Evolutionary conservation across 495 filamentous ascomycete genomes (phyloP).

Genomic region (Xylaria bambusicola): DNA sequence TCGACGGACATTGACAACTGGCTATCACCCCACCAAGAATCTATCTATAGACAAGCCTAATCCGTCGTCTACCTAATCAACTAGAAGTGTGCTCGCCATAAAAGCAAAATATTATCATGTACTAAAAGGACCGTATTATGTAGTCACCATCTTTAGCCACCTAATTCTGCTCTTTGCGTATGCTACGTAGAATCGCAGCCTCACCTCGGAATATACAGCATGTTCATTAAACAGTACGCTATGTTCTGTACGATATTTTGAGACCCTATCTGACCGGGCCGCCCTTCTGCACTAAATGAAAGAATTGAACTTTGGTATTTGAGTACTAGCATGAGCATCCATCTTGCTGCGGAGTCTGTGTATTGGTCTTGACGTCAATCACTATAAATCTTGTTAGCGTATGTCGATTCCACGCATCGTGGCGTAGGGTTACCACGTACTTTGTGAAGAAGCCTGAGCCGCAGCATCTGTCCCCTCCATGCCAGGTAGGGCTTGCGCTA

Average conservation of each 20-base stretch:
- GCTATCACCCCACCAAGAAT: no score
- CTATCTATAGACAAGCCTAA: no score
- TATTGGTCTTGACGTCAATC: slow-evolving; percentile 94
- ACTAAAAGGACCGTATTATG: slow-evolving; percentile 30
- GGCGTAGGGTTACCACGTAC: slow-evolving; percentile 39
- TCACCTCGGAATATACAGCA: slow-evolving; percentile 34
- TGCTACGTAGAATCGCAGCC: neutral
- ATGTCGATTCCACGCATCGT: slow-evolving; percentile 8
- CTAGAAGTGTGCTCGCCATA: slow-evolving; percentile 11
- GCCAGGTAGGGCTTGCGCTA: slow-evolving; percentile 94
- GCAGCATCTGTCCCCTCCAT: slow-evolving; percentile 86
- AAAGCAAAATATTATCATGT: slow-evolving; percentile 32
- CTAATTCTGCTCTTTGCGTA: slow-evolving; percentile 21
- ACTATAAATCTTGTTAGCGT: slow-evolving; percentile 52
- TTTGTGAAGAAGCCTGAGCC: slow-evolving; percentile 64
- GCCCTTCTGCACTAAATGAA: slow-evolving; percentile 4
- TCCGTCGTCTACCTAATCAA: no score
- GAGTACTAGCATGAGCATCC: slow-evolving; percentile 72
- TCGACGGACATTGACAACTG: no score
- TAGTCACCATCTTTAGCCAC: slow-evolving; percentile 19
- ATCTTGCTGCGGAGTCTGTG: slow-evolving; percentile 69
- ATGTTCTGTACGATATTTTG: slow-evolving; percentile 12
- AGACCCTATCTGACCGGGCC: neutral
- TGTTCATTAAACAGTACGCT: slow-evolving; percentile 20
- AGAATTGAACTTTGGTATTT: neutral